Evolutionary conservation across 1,139 yeast genomes (phyloP), one percentile per base, ranked within the genome.

Genomic region (Protomyces pachydermus): DNA sequence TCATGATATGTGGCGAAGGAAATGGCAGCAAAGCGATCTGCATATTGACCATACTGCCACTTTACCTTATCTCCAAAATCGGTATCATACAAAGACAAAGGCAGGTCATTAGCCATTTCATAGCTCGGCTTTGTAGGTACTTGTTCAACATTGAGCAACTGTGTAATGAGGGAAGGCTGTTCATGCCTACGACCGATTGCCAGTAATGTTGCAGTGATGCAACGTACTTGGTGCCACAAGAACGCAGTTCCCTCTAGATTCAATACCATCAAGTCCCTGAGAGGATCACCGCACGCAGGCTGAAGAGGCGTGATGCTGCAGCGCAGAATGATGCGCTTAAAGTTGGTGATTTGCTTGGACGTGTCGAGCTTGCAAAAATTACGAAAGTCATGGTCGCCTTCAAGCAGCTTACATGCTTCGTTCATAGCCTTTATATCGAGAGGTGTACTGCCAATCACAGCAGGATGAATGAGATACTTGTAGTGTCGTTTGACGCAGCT

Each of bases 221-320:
- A 91, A 61, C 98, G 82, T 25, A 95, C 99, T 74, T 95, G 99
- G 73, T 95, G 98, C 98, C 98, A 95, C 66, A 95, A 77, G 70
- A 95, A 95, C 6, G 98, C 98, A 1, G 89, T 79, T 0, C 98
- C 99, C 68, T 83, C 81, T 62, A 93, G 77, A 72, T 91, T 91
- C 73, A 93, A 85, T 66, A 86, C 87, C 71, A 81, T 88, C 65
- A 80, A 78, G 25, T 42, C 18, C 5, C 5, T 42, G 14, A 42
- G 23, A 12, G 42, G 42, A 4, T 65, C 68, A 5, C 68, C 70
- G 5, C 67, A 69, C 73, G 67, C 54, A 6, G 48, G 18, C 56
- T 38, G 70, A 4, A 82, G 70, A 5, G 76, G 78, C 9, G 78
- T 67, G 14, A 89, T 84, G 16, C 80, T 74, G 0, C 91, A 79